Evolutionary conservation across 345 rosid genomes (phyloP), one percentile per base, ranked within the genome.

Genomic region (Ceriops tagal): DNA sequence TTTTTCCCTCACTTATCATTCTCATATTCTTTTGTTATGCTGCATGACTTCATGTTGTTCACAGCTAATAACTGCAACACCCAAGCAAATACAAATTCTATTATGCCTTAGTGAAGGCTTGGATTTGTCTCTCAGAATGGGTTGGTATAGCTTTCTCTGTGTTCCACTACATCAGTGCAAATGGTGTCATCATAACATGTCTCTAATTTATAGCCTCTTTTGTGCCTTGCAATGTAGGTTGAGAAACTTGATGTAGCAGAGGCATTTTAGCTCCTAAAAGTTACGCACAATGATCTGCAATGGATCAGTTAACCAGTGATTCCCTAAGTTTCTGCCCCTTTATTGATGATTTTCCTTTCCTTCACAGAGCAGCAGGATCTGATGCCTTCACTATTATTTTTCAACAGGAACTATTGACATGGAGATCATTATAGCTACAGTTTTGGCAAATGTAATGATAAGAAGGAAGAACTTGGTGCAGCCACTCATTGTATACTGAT

Each of bases 21-120:
- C 7, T 35, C 65, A 34, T 58, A 68, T 47, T 13, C 8, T 55
- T 63, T 20, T 6, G 11, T 1, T 39, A 22, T 30, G n/a, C 22
- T 59, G 21, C 43, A 46, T 11, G 55, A 27, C 39, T 69, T 66
- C 4, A 27, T 56, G 11, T 49, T 66, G 56, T 78, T 61, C 62
- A 81, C 86, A 95, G 96, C 97, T 95, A 46, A 95, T 90, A 77
- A 92, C 99, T 60, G 96, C 99, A 20, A 95, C 97, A 63, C 98
- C 99, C 53, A 87, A 96, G 76, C 96, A 95, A 77, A 88, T 95
- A 61, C 96, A 92, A 84, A 95, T 97, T 78, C 74, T 95, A 67
- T 86, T 90, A 73, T 89, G 96, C 82, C 96, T 92, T 26, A 92
- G 99, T 65, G 96, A 92, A 80, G 99, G 97, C 99, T 72, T 85